Evolutionary conservation across 164 flowering plant species (phyloP).

Genomic region (Pachysandra terminalis): DNA sequence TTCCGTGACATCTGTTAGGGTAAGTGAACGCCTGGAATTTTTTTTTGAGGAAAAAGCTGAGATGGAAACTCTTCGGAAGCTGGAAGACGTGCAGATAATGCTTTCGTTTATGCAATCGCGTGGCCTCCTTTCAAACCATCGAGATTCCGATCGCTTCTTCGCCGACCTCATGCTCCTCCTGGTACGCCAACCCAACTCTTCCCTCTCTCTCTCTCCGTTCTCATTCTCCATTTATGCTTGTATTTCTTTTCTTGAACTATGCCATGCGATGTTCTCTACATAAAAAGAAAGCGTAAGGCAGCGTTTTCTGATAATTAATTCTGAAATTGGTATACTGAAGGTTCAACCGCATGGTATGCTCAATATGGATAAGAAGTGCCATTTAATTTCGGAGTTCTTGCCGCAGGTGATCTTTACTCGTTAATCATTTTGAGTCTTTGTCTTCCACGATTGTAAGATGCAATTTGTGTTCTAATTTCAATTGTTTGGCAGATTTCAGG

Average conservation of each 20-base stretch:
- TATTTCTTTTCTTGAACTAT: neutral
- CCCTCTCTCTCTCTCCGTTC: neutral
- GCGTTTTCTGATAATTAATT: neutral
- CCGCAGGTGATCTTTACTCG: slow-evolving; percentile 40
- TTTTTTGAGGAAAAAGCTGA: too few relatives aligned
- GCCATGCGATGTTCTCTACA: neutral
- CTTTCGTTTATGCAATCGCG: slow-evolving; percentile 19
- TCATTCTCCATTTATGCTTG: neutral
- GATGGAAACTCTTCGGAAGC: slow-evolving; percentile 29
- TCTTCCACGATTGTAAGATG: neutral
- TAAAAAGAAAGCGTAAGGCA: neutral
- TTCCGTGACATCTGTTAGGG: too few relatives aligned
- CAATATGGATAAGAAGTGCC: slow-evolving; percentile 39
- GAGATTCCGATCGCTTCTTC: slow-evolving; percentile 28
- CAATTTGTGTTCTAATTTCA: neutral
- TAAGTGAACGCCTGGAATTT: too few relatives aligned
- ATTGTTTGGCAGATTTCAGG: slow-evolving; percentile 39
- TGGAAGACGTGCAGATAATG: slow-evolving; percentile 28
- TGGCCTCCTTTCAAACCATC: slow-evolving; percentile 20
- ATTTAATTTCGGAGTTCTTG: slow-evolving; percentile 40
- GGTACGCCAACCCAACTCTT: slow-evolving; percentile 14
- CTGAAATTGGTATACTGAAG: slow-evolving; percentile 25
- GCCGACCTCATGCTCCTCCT: slow-evolving; percentile 32
- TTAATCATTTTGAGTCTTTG: neutral
- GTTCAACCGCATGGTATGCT: slow-evolving; percentile 55